Base-by-base conservation (phyloP, 345 rosid genomes). In the Melaleuca quinquenervia region DNA sequence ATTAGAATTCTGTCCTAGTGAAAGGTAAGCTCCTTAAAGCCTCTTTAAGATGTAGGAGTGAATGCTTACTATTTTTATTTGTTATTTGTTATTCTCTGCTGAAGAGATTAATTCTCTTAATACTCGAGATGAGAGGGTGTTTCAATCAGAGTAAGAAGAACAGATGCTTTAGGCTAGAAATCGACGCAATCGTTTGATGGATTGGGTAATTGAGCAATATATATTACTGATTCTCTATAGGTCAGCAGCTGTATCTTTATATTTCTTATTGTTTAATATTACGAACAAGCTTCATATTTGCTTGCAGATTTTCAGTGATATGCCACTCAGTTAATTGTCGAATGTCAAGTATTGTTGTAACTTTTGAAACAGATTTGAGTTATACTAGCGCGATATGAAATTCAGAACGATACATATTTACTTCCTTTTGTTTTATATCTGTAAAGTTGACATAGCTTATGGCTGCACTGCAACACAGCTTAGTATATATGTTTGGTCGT, bases 1-100 rank as follows among this genome's bases (percentile, higher is more conserved):
- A 49, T 90, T 97, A 10, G 99, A 93, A 89, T 95, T 97, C 91
- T 97, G 99, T 85, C 99, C 97, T 27, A 89, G 52, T 87, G 92
- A 93, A 90, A 94, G 96, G 99, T 97, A 92, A 62, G 87, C 56
- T 85, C 29, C 80, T 44, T 64, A 64, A 64, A 32, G 78, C 78
- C 41, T 64, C 45, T 64, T 62, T 64, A 64, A 64, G 78, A 64
- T 64, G 78, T 64, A 32, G 76, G 76, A 64, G 76, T 64, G 76
- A 64, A 64, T 64, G 76, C 76, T 64, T 64, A 29, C 76, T 44
- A 7, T 10, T 64, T 64, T 64, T 64, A 29, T 64, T 64, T 29
- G 44, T 29, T 64, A 29, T 64, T 64, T 44, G 29, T 6, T 36
- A 60, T 60, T 60, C 36, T 60, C 20, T 60, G 41, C 75, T 62